phyloP scores from a whole-genome alignment of 768 basidiomycete genomes.

The Crucibulum laeve region DNA sequence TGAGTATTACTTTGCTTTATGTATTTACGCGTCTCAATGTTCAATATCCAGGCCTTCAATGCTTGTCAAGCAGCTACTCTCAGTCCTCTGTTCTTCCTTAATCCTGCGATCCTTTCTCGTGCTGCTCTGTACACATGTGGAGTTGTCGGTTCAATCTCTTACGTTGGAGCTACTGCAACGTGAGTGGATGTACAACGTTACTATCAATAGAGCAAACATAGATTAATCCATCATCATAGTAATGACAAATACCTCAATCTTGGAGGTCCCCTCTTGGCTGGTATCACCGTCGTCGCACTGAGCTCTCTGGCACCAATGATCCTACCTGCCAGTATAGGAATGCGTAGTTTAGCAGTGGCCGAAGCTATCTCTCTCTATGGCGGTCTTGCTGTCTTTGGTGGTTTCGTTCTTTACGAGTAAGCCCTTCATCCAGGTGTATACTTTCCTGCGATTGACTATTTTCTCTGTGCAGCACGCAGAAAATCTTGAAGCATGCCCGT shows the following conservation, averaged over 20 bases:
- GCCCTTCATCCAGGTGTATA: constrained; percentile 13
- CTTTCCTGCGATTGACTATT: neutral
- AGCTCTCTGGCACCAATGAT: constrained; percentile 87
- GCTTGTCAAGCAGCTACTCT: constrained; percentile 83
- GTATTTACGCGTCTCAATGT: no score
- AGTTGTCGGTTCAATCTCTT: constrained; percentile 81
- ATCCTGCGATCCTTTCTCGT: constrained; percentile 78
- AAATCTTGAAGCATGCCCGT: constrained; percentile 74
- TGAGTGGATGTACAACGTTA: constrained; percentile 20
- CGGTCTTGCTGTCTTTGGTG: constrained; percentile 83
- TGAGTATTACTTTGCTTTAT: constrained; percentile 23
- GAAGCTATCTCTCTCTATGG: constrained; percentile 84
- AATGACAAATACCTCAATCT: constrained; percentile 83
- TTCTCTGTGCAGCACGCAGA: constrained; percentile 63
- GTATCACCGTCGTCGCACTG: constrained; percentile 83
- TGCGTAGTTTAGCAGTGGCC: constrained; percentile 69
- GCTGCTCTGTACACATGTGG: constrained; percentile 88
- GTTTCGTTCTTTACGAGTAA: constrained; percentile 85
- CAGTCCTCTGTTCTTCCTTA: constrained; percentile 86
- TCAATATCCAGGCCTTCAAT: constrained; percentile 68
- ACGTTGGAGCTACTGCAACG: constrained; percentile 86
- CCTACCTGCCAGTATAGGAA: constrained; percentile 78
- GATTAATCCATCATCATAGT: constrained; percentile 18
- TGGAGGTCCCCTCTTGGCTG: constrained; percentile 85
- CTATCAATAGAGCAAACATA: neutral